Evolutionary conservation across 805 yeast genomes (phyloP), one percentile per base, ranked within the genome.

Genomic region (Candida ascalaphidarum): DNA sequence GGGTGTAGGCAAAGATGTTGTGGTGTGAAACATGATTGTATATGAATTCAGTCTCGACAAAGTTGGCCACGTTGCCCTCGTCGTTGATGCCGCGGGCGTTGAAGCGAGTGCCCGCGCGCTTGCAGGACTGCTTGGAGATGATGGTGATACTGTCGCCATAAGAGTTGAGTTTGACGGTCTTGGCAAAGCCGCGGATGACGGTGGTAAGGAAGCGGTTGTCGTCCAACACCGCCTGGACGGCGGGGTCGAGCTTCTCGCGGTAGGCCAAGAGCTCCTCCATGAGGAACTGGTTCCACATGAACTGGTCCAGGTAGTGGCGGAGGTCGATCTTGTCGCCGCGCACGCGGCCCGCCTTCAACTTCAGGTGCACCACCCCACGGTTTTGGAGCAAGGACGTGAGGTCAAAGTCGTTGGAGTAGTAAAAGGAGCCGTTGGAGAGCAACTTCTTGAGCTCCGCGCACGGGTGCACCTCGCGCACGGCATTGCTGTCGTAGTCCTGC

Each of bases 241-340:
- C 69, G 4, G 61, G 59, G 22, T 79, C 88, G 31, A 85, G 57
- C 32, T 80, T 79, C 36, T 77, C 68, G 35, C 95, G 65, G 53
- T 81, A 88, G 25, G 72, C 68, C 36, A 84, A 63, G 28, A 89
- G 68, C 37, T 85, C 95, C 30, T 77, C 70, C 78, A 88, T 79
- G 77, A 92, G 74, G 50, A 82, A 89, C 6, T 81, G 71, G 51
- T 92, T 92, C 98, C 99, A 92, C 97, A 92, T 89, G 49, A 82
- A 92, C 40, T 86, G 88, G 27, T 74, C 76, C 48, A 81, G 89
- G 40, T 73, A 79, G 25, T 81, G 63, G 17, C 48, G 48, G 4
- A 34, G 36, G 18, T 33, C 29, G 22, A 29, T 30, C 7, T 30
- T 30, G 2, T 39, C 29, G 16, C 26, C 25, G 7, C 33, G 35